Evolutionary conservation across 305 asterid genomes (phyloP).

Genomic region (Fraxinus dipetala): DNA sequence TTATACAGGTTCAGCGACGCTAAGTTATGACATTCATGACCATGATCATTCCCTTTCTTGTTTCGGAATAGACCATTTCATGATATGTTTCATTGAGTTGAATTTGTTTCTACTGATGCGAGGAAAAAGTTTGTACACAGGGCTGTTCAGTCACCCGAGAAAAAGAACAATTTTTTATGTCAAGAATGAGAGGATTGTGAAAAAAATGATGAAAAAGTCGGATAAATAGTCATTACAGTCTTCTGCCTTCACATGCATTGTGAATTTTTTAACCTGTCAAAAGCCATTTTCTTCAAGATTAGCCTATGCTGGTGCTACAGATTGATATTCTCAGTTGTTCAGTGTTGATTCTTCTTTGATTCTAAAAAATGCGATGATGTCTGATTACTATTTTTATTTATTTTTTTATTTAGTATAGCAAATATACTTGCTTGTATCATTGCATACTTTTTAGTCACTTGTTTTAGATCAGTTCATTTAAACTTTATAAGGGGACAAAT

Average conservation of each 20-base stretch:
- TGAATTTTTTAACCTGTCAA: not conserved
- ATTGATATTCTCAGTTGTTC: not conserved
- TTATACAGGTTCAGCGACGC: conserved; percentile 68
- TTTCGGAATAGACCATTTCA: conserved; percentile 43
- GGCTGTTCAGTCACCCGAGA: not conserved
- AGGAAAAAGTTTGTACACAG: conserved; percentile 7
- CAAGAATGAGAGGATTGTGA: not conserved
- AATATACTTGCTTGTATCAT: no score
- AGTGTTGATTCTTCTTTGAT: not conserved
- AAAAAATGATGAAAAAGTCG: not conserved
- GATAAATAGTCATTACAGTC: not conserved
- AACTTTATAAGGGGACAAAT: no score
- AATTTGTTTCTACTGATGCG: conserved; percentile 11
- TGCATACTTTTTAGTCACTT: not conserved
- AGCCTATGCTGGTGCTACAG: not conserved
- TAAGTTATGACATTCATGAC: conserved; percentile 65
- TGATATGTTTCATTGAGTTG: conserved; percentile 4
- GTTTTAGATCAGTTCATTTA: not conserved
- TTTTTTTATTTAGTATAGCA: no score
- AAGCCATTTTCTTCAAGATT: not conserved
- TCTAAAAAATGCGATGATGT: not conserved
- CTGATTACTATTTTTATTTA: not conserved
- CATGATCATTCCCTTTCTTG: conserved; percentile 73
- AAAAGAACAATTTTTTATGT: not conserved
- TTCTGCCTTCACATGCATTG: not conserved